phyloP scores from a whole-genome alignment of 352 stramenopile genomes.

The Phytophthora cryptogea region DNA sequence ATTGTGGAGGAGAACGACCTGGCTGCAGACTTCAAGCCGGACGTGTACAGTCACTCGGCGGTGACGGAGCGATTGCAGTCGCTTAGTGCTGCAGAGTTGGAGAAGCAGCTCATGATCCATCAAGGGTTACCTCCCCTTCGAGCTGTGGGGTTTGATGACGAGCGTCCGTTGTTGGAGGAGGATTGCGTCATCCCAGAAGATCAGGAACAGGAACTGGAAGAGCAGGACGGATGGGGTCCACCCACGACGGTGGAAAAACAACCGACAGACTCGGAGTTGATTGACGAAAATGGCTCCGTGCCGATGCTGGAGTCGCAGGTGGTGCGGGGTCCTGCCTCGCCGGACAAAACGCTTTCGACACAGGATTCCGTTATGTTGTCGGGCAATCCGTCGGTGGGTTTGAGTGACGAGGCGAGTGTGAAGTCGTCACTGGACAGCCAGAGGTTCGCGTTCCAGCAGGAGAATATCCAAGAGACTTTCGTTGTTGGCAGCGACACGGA shows the following conservation, averaged over 20 bases:
- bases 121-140: conserved; percentile 39
- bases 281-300: conserved; percentile 60
- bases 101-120: conserved; percentile 48
- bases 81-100: conserved; percentile 36
- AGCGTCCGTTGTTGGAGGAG: conserved; percentile 53
- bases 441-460: conserved; percentile 48
- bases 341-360: conserved; percentile 7
- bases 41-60: conserved; percentile 33
- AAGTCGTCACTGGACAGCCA: conserved; percentile 33
- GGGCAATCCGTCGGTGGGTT: conserved; percentile 10
- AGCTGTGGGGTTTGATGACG: conserved; percentile 37
- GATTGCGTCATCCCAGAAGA: conserved; percentile 68
- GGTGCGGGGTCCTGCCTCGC: conserved; percentile 1
- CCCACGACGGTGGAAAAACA: conserved; percentile 11
- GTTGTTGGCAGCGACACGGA: conserved; percentile 45
- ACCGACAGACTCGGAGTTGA: conserved; percentile 70
- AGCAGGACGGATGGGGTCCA: conserved; percentile 57
- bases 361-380: conserved; percentile 18
- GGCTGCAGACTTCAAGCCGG: conserved; percentile 41
- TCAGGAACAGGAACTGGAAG: conserved; percentile 55
- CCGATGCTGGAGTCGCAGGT: conserved; percentile 37
- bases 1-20: conserved; percentile 60
- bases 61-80: conserved; percentile 35
- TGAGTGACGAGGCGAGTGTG: conserved; percentile 20
- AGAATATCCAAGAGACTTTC: conserved; percentile 59